Evolutionary conservation across 208 protist species (phyloP), one percentile per base, ranked within the genome.

Genomic region (Trypanosoma brucei): DNA sequence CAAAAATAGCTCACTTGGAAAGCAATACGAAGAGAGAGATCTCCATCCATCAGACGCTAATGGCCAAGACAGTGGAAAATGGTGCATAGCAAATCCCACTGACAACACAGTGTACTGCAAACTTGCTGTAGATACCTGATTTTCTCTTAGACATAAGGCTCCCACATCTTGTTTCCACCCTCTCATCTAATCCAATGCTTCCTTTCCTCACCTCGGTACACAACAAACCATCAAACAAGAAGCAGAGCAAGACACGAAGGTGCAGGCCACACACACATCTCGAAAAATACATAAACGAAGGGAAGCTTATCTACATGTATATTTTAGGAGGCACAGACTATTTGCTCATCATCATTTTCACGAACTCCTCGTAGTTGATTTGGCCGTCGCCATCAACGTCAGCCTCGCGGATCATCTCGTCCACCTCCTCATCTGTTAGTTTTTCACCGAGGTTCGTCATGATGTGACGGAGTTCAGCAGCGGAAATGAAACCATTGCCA

Each of bases 361-460:
- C 76, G 40, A 96, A 70, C 38, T 96, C 88, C 30, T 93, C 91
- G 45, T 92, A 63, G 71, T 70, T 88, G 65, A 95, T 91, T 66
- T 91, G 80, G 33, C 83, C 76, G 52, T 96, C 88, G 14, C 76
- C 77, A 48, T 95, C 86, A 53, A 92, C 86, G 56, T 94, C 90
- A 8, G 73, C 84, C 44, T 93, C 86, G 2, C 61, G 63, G 49
- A 96, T 84, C 77, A 84, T 84, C 59, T 81, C 75, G 55, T 82
- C 75, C 34, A 82, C 76, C 60, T 93, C 93, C 76, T 96, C 88
- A 70, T 96, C 84, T 58, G 90, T 94, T 34, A 98, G 81, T 76
- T 96, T 96, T 79, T 97, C 93, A 46, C 95, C 95, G 49, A 98
- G 73, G 72, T 96, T 95, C 55, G 93, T 97, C 81, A 98, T 93